Evolutionary conservation across 495 filamentous ascomycete species (phyloP).

Genomic region (Penicillium psychrofluorescens): DNA sequence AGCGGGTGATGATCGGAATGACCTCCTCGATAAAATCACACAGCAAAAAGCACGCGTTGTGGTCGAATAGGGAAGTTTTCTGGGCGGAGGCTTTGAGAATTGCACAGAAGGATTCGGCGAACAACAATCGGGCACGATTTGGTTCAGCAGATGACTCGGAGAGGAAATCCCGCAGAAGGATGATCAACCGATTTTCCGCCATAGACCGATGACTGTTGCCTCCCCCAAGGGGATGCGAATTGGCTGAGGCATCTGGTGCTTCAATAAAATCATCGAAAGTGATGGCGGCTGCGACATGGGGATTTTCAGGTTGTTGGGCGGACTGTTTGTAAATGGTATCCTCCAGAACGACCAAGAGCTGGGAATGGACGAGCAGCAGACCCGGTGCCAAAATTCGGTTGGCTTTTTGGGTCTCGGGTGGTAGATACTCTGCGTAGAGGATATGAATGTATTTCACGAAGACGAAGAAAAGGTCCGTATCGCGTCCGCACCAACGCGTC

Average conservation of each 20-base stretch:
- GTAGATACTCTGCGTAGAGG: constrained; percentile 73
- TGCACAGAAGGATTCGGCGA: constrained; percentile 70
- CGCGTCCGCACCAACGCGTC: constrained; percentile 77
- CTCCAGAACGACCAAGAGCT: constrained; percentile 76
- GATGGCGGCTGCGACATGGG: constrained; percentile 50
- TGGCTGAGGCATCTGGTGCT: constrained; percentile 61
- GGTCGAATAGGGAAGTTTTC: constrained; percentile 75
- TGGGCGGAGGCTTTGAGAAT: constrained; percentile 67
- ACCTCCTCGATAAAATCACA: constrained; percentile 90
- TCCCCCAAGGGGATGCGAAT: constrained; percentile 56
- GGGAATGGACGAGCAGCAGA: constrained; percentile 76
- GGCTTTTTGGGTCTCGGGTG: constrained; percentile 54
- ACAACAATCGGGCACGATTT: constrained; percentile 55
- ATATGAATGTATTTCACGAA: constrained; percentile 90
- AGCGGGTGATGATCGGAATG: constrained; percentile 52
- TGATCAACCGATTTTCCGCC: constrained; percentile 86
- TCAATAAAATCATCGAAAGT: constrained; percentile 72
- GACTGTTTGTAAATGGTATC: constrained; percentile 71
- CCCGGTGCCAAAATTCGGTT: constrained; percentile 64
- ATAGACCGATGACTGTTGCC: constrained; percentile 68
- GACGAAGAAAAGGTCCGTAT: constrained; percentile 89
- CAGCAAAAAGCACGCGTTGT: constrained; percentile 82
- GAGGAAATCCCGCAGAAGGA: constrained; percentile 80
- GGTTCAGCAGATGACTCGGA: constrained; percentile 55
- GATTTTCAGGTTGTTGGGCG: constrained; percentile 43